These are phyloP conservation scores for Yamadazyma sp. DNA, from an alignment of 1,139 yeast species.

Conservation along the genomic window DNA sequence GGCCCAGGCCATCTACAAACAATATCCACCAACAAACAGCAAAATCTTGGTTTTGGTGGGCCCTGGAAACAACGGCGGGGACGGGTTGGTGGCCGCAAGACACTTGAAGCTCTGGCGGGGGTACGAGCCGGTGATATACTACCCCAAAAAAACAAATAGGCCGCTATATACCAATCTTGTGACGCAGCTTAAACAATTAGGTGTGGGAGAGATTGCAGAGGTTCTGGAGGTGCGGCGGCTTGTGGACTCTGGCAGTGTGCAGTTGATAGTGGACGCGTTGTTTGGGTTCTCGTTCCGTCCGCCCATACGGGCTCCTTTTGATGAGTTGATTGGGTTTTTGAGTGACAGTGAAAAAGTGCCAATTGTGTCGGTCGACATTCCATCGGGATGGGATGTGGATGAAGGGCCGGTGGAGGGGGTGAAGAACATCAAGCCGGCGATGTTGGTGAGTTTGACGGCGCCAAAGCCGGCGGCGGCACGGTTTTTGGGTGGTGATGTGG, in stretches of 20 bases:
- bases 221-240: constrained; percentile 36
- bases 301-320: constrained; percentile 82
- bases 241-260: constrained; percentile 17
- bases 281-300: constrained; percentile 95
- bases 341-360: constrained; percentile 31
- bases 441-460: constrained; percentile 82
- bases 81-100: constrained; percentile 93
- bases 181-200: constrained; percentile 60
- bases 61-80: constrained; percentile 97
- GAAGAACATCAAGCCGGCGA: constrained; percentile 54
- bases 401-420: constrained; percentile 56
- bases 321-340: constrained; percentile 52
- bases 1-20: constrained; percentile 76
- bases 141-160: constrained; percentile 58
- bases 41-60: constrained; percentile 75
- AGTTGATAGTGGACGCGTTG: constrained; percentile 69
- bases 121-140: constrained; percentile 67
- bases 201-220: constrained; percentile 43
- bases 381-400: constrained; percentile 97
- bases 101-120: constrained; percentile 78
- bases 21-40: constrained; percentile 39
- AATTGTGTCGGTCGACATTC: constrained; percentile 82
- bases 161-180: constrained; percentile 46
- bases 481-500: constrained; percentile 31
- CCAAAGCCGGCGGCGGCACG: constrained; percentile 80